Conservation (phyloP, 2,329 filamentous ascomycete genomes). For the Ampelomyces quisqualis region DNA sequence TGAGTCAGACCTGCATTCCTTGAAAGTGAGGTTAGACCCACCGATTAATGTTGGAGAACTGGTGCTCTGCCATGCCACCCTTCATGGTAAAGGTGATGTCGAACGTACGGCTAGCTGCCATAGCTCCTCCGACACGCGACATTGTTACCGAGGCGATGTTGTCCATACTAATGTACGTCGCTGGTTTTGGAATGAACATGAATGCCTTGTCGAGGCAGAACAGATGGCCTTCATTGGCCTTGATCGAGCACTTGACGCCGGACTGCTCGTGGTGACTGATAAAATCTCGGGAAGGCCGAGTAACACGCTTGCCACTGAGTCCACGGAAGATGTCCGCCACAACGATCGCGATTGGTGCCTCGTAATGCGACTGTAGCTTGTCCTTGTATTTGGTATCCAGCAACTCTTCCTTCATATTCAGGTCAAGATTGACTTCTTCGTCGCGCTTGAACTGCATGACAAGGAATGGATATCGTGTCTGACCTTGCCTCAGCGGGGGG, state of each 20-base stretch:
- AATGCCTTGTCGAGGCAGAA: conserved; percentile 98
- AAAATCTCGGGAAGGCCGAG: conserved; percentile 92
- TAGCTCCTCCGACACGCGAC: conserved; percentile 89
- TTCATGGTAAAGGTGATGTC: conserved; percentile 95
- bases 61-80: conserved; percentile 79
- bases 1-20: conserved; percentile 25
- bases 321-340: conserved; percentile 95
- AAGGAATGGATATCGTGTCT: conserved; percentile 95
- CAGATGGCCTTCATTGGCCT: conserved; percentile 95
- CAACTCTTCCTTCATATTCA: conserved; percentile 92
- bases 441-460: conserved; percentile 99
- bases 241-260: conserved; percentile 99
- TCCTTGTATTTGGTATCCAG: conserved; percentile 85
- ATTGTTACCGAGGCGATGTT: conserved; percentile 90
- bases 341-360: conserved; percentile 83
- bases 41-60: conserved; percentile 99
- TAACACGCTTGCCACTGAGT: conserved; percentile 91
- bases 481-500: conserved; percentile 90
- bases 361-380: conserved; percentile 85
- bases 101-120: conserved; percentile 92
- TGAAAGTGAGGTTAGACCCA: conserved; percentile 32
- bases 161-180: conserved; percentile 95
- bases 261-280: conserved; percentile 88
- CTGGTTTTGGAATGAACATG: conserved; percentile 98
- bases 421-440: conserved; percentile 92